A percentile compares a stretch with the other conserved stretches of the same genome.
Conservation (phyloP, 768 basidiomycete species). For the Termitomyces sp. region DNA sequence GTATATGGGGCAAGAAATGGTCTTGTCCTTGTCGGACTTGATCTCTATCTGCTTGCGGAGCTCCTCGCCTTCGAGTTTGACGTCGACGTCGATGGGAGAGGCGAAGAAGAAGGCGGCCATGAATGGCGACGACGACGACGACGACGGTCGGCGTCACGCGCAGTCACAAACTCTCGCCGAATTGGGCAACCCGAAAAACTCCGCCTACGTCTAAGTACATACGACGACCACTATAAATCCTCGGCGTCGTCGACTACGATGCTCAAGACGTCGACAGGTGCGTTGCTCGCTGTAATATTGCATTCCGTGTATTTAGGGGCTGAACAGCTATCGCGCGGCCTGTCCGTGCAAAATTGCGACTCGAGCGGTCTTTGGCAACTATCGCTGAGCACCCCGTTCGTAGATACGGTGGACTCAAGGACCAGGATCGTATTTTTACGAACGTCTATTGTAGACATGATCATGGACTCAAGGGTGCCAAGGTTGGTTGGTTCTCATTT, state of each 20-base stretch:
- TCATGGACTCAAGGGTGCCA: constrained; percentile 88
- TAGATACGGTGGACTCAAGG: constrained; percentile 90
- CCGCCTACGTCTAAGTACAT: constrained; percentile 12
- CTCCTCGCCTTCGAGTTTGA: constrained; percentile 86
- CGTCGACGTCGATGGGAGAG: constrained; percentile 86
- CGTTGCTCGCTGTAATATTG: constrained; percentile 1
- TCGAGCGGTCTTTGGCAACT: constrained; percentile 58
- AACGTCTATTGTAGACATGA: constrained; percentile 89
- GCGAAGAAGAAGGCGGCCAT: constrained; percentile 94
- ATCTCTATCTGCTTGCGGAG: constrained; percentile 84
- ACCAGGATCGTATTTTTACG: constrained; percentile 93
- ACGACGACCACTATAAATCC: constrained; percentile 32
- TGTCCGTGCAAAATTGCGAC: constrained; percentile 31
- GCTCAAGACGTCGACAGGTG: constrained; percentile 29
- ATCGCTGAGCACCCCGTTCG: constrained; percentile 83
- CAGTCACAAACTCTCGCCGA: constrained; percentile 3
- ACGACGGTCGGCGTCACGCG: constrained; percentile 8
- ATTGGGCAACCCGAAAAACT: constrained; percentile 20
- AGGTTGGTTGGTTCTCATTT: constrained; percentile 44
- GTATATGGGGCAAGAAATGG: constrained; percentile 84
- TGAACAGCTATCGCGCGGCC: constrained; percentile 23
- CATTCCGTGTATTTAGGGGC: not conserved
- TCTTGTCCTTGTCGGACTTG: constrained; percentile 86
- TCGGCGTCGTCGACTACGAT: constrained; percentile 33
- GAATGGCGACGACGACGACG: constrained; percentile 5